phyloP scores from a whole-genome alignment of 2,329 filamentous ascomycete species.

The Amesomyces nigricolor region DNA sequence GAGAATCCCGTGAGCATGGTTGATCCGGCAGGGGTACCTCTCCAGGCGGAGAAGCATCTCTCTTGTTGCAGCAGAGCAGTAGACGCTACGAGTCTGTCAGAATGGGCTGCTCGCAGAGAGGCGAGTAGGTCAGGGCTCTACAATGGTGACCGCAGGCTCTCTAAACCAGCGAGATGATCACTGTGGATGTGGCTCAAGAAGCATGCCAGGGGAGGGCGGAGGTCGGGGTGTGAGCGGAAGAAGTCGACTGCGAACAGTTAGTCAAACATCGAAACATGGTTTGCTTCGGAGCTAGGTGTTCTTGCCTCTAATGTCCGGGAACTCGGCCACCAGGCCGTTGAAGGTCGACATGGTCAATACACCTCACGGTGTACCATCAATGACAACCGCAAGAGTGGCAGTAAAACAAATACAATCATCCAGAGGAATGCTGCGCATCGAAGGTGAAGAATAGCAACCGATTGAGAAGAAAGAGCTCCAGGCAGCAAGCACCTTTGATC shows the following conservation, averaged over 20 bases:
- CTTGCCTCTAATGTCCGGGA: conserved; percentile 67
- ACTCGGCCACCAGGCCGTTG: conserved; percentile 66
- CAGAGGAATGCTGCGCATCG: too few relatives aligned
- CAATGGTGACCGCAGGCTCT: conserved; percentile 71
- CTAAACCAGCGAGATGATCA: conserved; percentile 78
- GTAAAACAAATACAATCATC: too few relatives aligned
- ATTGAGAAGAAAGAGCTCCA: background rate
- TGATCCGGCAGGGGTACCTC: conserved; percentile 72
- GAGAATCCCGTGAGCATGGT: conserved; percentile 70
- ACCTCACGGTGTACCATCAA: too few relatives aligned
- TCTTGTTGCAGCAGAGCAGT: conserved; percentile 79
- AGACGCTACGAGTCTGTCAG: conserved; percentile 50
- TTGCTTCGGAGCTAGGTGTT: too few relatives aligned
- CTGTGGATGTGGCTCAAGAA: conserved; percentile 92
- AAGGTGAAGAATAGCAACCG: too few relatives aligned
- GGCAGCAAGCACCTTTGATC: background rate
- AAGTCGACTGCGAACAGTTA: conserved; percentile 59
- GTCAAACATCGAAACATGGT: background rate
- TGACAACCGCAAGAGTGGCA: too few relatives aligned
- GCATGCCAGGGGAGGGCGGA: conserved; percentile 65
- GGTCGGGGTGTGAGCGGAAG: conserved; percentile 57
- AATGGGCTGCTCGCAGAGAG: background rate
- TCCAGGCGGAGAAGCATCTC: conserved; percentile 78
- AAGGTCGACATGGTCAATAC: conserved; percentile 65
- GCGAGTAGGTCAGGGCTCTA: conserved; percentile 28